phyloP scores from a whole-genome alignment of 441 rosid genomes.

The Gossypium trilobum region DNA sequence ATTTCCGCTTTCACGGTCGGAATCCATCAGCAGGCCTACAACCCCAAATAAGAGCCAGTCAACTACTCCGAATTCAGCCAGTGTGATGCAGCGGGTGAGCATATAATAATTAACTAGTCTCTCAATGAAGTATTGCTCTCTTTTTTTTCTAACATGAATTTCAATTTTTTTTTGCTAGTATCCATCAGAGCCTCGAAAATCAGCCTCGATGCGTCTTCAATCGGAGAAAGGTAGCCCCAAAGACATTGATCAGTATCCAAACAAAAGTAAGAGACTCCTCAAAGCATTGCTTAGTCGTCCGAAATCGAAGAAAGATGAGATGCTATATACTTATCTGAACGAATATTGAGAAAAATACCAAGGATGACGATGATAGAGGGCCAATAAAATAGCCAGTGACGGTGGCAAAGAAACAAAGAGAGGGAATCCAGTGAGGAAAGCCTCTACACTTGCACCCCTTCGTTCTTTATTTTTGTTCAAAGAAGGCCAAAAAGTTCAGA shows the following conservation, averaged over 20 bases:
- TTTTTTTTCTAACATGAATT: neutral
- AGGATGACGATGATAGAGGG: neutral
- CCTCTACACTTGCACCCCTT: no score
- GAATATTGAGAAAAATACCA: constrained; percentile 47
- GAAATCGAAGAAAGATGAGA: constrained; percentile 88
- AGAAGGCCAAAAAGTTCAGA: no score
- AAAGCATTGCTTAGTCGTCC: constrained; percentile 88
- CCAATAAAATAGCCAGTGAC: no score
- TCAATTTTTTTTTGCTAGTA: constrained; percentile 30
- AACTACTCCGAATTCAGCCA: constrained; percentile 48
- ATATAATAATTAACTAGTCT: neutral
- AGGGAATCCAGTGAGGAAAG: no score
- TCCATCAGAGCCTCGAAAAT: constrained; percentile 76
- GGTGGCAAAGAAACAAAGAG: no score
- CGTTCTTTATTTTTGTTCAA: no score
- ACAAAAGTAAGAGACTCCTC: constrained; percentile 83
- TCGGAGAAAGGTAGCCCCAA: constrained; percentile 45
- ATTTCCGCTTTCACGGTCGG: constrained; percentile 68
- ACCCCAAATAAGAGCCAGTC: constrained; percentile 58
- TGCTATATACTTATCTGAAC: constrained; percentile 75
- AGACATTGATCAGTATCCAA: constrained; percentile 55
- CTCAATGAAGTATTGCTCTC: neutral
- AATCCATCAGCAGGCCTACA: constrained; percentile 52
- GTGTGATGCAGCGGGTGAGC: constrained; percentile 48
- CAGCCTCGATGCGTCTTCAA: constrained; percentile 58